Percentiles rank a stretch among this genome's conserved stretches.
Evolutionary conservation across 2,329 filamentous ascomycete species (phyloP).

Genomic region (Diaporthe eres): DNA sequence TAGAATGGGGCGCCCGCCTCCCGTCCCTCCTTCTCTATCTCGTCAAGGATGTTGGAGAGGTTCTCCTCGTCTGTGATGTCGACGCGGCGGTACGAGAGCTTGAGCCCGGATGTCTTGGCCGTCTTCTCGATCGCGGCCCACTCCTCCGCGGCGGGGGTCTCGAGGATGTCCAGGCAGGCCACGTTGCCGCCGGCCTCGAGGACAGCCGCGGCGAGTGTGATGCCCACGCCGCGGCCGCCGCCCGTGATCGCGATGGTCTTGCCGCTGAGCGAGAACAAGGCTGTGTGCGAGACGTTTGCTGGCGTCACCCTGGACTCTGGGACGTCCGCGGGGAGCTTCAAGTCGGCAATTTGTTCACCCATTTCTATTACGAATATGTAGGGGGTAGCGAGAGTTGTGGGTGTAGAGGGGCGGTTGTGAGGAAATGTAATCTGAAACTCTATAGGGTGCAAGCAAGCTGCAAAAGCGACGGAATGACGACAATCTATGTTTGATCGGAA

Average conservation of each 20-base stretch:
- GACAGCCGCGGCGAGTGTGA: conserved; percentile 63
- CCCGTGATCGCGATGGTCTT: conserved; percentile 63
- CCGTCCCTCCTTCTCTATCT: conserved; percentile 54
- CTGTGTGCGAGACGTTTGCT: conserved; percentile 22
- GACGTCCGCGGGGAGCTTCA: conserved; percentile 24
- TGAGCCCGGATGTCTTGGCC: conserved; percentile 52
- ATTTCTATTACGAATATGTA: not conserved
- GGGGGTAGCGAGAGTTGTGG: not conserved
- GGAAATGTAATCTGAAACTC: not conserved
- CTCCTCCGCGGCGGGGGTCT: conserved; percentile 55
- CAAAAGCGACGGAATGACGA: not conserved
- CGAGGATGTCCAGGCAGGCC: conserved; percentile 58
- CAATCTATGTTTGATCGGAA: not conserved
- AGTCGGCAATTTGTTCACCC: conserved; percentile 28
- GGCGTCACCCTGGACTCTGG: conserved; percentile 31
- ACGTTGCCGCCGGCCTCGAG: conserved; percentile 65
- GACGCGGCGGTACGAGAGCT: conserved; percentile 58
- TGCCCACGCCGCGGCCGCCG: conserved; percentile 64
- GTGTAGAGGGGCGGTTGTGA: not conserved
- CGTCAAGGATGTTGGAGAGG: conserved; percentile 53
- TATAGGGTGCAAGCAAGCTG: not conserved
- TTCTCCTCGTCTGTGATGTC: conserved; percentile 62
- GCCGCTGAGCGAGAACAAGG: conserved; percentile 19
- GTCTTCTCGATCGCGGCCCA: conserved; percentile 60
- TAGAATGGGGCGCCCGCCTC: conserved; percentile 51